Percentiles rank a stretch among this genome's conserved stretches.
Evolutionary conservation across 768 basidiomycete species (phyloP).

Genomic region (Suillus lakei): DNA sequence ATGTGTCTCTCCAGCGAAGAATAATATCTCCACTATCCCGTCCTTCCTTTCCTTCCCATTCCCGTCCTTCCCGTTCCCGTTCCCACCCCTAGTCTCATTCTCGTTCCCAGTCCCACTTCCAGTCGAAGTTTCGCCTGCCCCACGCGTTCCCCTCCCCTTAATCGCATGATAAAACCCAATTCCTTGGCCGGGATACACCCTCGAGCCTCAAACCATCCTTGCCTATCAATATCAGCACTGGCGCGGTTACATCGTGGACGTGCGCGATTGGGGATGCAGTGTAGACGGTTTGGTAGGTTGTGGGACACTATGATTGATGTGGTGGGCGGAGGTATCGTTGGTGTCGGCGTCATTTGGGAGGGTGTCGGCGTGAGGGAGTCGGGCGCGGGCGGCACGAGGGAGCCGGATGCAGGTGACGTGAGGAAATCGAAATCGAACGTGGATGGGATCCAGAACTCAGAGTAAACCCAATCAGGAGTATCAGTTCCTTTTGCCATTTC

Average conservation of each 20-base stretch:
- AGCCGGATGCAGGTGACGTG: too few relatives aligned
- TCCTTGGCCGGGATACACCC: not conserved
- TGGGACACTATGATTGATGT: constrained; percentile 42
- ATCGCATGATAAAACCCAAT: not conserved
- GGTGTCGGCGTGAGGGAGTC: not conserved
- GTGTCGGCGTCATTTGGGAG: too few relatives aligned
- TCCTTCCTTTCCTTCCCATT: constrained; percentile 39
- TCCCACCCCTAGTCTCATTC: constrained; percentile 15
- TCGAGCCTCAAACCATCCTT: not conserved
- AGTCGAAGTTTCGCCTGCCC: too few relatives aligned
- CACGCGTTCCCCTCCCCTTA: not conserved
- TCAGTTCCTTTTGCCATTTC: constrained; percentile 56
- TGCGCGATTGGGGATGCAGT: constrained; percentile 59
- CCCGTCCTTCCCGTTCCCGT: constrained; percentile 24
- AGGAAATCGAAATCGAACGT: constrained; percentile 6
- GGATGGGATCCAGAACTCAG: constrained; percentile 44
- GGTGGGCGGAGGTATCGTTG: not conserved
- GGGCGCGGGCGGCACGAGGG: not conserved
- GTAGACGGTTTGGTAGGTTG: constrained; percentile 48
- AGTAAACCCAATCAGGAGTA: constrained; percentile 70
- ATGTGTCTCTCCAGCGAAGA: constrained; percentile 67
- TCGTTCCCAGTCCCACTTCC: not conserved
- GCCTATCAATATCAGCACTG: constrained; percentile 49
- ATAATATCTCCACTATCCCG: constrained; percentile 57
- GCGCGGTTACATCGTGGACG: constrained; percentile 52